Base-by-base conservation (phyloP, 495 filamentous ascomycete species). In the Annulohypoxylon bovei region DNA sequence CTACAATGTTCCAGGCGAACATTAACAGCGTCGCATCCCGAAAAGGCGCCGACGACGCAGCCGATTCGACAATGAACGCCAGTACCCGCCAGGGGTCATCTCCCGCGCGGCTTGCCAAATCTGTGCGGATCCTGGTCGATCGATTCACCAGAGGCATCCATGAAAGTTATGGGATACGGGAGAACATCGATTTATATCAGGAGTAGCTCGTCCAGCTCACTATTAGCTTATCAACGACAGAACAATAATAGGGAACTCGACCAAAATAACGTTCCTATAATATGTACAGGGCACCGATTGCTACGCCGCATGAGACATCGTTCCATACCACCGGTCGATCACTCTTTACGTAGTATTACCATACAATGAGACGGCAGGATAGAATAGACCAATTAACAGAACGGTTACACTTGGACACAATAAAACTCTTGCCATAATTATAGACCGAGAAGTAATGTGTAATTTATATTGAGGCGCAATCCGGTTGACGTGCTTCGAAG, bases 11-110 rank as follows among this genome's bases (percentile, higher is more conserved):
- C 30, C 37, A 46, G 20, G 49, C 30, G 28, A 42, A 32, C n/a
- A 52, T 62, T 14, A 28, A 39, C 39, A 49, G 65, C 35, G 35
- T 35, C 37, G 27, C 30, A 49, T 37, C 40, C 65, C 65, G 65
- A 68, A 53, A 62, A 68, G 65, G 42, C 47, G 58, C 65, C 65
- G 65, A 67, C 56, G 12, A 47, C 47, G 33, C 35, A 46, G 35
- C 64, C 64, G 65, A 68, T 62, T 68, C 65, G 65, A 68, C 28
- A 33, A 54, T 27, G 27, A 25, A 33, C 35, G 33, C 4, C 12
- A 49, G 22, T 22, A 35, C 32, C 39, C 65, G 46, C 47, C 56
- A 62, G 52, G 52, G 56, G 58, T 53, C 6, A 57, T 35, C 28
- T 56, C 32, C 33, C 20, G 32, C n/a, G 33, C n/a, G 14, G 16